Base-by-base conservation (phyloP, 2,329 filamentous ascomycete genomes). In the Dendryphion nanum region DNA sequence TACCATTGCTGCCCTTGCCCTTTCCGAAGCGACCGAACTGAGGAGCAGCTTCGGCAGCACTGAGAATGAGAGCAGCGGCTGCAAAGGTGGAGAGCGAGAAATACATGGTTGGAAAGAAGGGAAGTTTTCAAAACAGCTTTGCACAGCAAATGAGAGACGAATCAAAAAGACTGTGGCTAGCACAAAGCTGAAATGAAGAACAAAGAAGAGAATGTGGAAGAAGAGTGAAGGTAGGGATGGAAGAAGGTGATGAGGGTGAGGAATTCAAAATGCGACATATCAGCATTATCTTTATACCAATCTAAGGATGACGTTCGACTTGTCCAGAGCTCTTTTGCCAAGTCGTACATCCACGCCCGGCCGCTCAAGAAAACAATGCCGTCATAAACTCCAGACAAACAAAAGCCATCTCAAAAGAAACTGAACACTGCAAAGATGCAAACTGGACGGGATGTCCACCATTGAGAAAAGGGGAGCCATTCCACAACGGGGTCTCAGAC, bases 31-130 rank as follows among this genome's bases (percentile, higher is more conserved):
- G 16, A 8, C 29, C 29, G 15, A 45, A 23, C 18, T 40, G 39
- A 35, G 48, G 51, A 32, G 45, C 45, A 16, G 47, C 51, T 3
- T 54, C 45, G 18, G 41, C 42, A 33, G 41, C 45, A 14, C 50
- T 40, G n/a, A 54, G 32, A 29, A 57, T 33, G 34, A 51, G 38
- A 24, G 49, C 47, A 32, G 45, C 41, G 7, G 51, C 40, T 30
- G 50, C 44, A 28, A 57, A 38, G 18, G 54, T 54, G 12, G 43
- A 42, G 16, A 50, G 38, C 32, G 48, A 46, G 44, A 56, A 52
- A 35, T 45, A 53, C 54, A 57, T 57, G 19, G 15, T 45, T 43
- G 37, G 26, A 23, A 16, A 34, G 32, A 18, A 2, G 30, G 36
- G 18, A n/a, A n/a, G n/a, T n/a, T 19, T 37, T 41, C 28, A 29